Evolutionary conservation across 345 rosid genomes (phyloP), one percentile per base, ranked within the genome.

Genomic region (Turnera subulata): DNA sequence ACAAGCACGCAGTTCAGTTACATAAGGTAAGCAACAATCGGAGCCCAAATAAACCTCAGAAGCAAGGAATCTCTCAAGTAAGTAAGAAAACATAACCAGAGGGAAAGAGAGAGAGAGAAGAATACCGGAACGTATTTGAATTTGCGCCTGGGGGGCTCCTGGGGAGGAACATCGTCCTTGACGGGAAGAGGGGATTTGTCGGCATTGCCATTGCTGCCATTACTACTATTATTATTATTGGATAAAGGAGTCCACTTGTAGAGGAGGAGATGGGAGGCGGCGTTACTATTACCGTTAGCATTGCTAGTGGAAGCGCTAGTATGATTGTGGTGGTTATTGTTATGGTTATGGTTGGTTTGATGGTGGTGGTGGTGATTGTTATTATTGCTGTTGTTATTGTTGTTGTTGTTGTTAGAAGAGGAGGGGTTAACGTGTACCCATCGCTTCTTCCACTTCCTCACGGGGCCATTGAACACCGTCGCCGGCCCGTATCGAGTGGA

Each of bases 401-500:
- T 19, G 72, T 48, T 57, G 72, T 38, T 55, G 61, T 29, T 49
- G 52, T 47, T 69, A 49, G 90, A 72, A 5, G 23, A 19, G 19
- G 23, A 57, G 6, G 86, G 88, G 29, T 88, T 62, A 45, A 82
- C 83, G 68, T 77, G 95, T 77, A 90, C 76, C 99, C 99, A 93
- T 76, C 82, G 77, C 87, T 93, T 93, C 86, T 84, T 89, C 99
- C 99, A 93, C 74, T 73, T 90, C 76, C 99, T 82, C 22, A 93
- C 97, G 60, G 92, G 96, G 0, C 99, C 99, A 13, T 70, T 87
- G 83, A 93, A 93, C 48, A 90, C 97, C 55, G 97, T 82, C 9
- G 99, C 72, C 39, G 99, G 99, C 40, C 97, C 96, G 56, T 93
- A 93, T 45, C 99, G 90, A 18, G 96, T 84, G 70, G 99, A 93